Evolutionary conservation across 108 stramenopile species (phyloP).

Genomic region (Nitzschia sp.): DNA sequence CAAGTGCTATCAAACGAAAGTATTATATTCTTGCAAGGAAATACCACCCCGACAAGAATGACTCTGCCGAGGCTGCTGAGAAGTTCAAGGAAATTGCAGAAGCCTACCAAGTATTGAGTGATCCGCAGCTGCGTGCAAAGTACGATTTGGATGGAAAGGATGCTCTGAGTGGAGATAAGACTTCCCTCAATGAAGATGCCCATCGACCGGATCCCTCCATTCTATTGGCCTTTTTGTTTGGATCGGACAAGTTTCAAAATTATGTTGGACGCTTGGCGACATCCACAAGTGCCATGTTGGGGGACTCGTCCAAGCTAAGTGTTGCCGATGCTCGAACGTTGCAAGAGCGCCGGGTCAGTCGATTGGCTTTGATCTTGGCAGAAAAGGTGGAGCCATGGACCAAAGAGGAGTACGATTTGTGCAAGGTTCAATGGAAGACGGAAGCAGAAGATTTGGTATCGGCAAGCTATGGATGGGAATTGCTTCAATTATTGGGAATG

Average conservation of each 20-base stretch:
- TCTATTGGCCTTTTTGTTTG: conserved; percentile 78
- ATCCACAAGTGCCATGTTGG: conserved; percentile 71
- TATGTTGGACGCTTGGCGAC: conserved; percentile 68
- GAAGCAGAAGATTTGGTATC: conserved; percentile 49
- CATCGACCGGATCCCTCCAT: conserved; percentile 56
- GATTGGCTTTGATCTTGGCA: conserved; percentile 69
- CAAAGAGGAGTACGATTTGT: conserved; percentile 51
- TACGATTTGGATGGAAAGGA: conserved; percentile 69
- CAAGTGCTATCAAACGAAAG: conserved; percentile 83
- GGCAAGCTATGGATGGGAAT: conserved; percentile 65
- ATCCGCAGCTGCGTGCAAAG: conserved; percentile 59
- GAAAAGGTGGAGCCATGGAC: conserved; percentile 54
- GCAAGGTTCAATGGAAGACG: conserved; percentile 49
- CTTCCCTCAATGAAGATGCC: conserved; percentile 27
- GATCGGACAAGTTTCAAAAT: conserved; percentile 71
- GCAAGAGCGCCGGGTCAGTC: conserved; percentile 58
- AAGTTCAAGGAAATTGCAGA: conserved; percentile 82
- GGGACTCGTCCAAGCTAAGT: conserved; percentile 54
- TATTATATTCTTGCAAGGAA: conserved; percentile 91
- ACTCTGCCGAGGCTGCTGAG: conserved; percentile 65
- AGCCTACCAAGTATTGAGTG: conserved; percentile 82
- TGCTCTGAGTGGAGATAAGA: conserved; percentile 68
- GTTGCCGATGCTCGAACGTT: conserved; percentile 47
- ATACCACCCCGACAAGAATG: conserved; percentile 87
- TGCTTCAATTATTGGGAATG: conserved; percentile 65